A percentile compares a stretch with the other conserved stretches of the same genome.
These are phyloP conservation scores for Boletus sp. DNA, from an alignment of 768 basidiomycete genomes.

Conservation along the genomic window DNA sequence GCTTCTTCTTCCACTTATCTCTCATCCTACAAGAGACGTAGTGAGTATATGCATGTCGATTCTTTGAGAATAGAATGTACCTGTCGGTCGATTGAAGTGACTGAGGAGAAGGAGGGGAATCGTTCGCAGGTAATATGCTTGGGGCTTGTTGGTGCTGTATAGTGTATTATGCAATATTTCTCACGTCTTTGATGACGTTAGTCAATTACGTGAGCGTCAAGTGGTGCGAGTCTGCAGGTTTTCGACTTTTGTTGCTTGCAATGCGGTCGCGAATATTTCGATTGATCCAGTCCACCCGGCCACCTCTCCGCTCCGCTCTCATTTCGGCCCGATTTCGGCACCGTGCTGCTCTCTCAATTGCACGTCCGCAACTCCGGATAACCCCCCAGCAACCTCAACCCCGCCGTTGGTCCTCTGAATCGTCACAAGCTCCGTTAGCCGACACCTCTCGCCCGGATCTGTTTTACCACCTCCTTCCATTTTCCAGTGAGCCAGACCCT, in stretches of 20 bases:
- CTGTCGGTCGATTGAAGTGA: conserved; percentile 32
- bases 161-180: conserved; percentile 31
- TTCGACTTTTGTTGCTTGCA: neutral
- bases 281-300: neutral
- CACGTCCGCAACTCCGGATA: conserved; percentile 2
- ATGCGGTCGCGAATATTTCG: conserved; percentile 14
- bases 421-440: conserved; percentile 26
- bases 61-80: conserved; percentile 13
- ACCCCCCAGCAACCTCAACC: conserved; percentile 7
- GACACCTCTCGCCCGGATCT: conserved; percentile 66
- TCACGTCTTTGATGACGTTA: conserved; percentile 14
- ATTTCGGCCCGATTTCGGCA: neutral
- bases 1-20: conserved; percentile 98
- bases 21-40: conserved; percentile 58
- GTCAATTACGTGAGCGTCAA: too few species aligned
- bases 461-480: conserved; percentile 63
- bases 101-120: conserved; percentile 18
- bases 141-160: conserved; percentile 37
- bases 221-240: too few species aligned
- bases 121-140: conserved; percentile 19
- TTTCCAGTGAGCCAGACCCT: conserved; percentile 44
- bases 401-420: conserved; percentile 14
- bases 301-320: neutral
- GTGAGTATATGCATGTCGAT: neutral
- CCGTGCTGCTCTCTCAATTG: neutral